Evolutionary conservation across 345 rosid species (phyloP).

Genomic region (Erysimum cheiranthoides): DNA sequence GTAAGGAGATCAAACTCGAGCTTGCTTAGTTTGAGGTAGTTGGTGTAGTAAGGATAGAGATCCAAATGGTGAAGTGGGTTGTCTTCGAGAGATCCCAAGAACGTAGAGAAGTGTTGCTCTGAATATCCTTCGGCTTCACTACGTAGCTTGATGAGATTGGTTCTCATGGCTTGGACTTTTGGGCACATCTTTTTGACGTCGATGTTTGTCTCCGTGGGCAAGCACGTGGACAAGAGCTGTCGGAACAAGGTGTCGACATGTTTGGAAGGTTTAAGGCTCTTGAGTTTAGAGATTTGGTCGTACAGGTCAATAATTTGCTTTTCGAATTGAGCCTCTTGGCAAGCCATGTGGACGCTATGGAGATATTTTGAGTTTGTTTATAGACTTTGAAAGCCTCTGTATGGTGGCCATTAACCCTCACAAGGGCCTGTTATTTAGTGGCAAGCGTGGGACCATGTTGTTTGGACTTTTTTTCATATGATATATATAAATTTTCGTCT

Average conservation of each 20-base stretch:
- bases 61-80: constrained; percentile 7
- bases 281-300: background rate
- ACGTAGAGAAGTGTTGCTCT: background rate
- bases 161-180: constrained; percentile 1
- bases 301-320: constrained; percentile 5
- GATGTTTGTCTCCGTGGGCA: background rate
- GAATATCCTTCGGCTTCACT: background rate
- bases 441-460: background rate
- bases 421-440: background rate
- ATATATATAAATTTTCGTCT: background rate
- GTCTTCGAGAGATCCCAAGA: constrained; percentile 3
- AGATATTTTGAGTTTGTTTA: background rate
- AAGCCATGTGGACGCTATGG: background rate
- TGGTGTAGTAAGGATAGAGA: constrained; percentile 1
- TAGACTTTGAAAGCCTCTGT: background rate
- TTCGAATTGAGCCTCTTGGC: background rate
- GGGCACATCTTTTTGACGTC: background rate
- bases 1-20: constrained; percentile 4
- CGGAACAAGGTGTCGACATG: background rate
- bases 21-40: background rate
- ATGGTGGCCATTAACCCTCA: background rate
- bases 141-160: constrained; percentile 11
- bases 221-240: background rate
- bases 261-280: background rate
- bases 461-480: too few species aligned